Evolutionary conservation across 257 asterid genomes (phyloP), one percentile per base, ranked within the genome.

Genomic region (Solanum peruvianum): DNA sequence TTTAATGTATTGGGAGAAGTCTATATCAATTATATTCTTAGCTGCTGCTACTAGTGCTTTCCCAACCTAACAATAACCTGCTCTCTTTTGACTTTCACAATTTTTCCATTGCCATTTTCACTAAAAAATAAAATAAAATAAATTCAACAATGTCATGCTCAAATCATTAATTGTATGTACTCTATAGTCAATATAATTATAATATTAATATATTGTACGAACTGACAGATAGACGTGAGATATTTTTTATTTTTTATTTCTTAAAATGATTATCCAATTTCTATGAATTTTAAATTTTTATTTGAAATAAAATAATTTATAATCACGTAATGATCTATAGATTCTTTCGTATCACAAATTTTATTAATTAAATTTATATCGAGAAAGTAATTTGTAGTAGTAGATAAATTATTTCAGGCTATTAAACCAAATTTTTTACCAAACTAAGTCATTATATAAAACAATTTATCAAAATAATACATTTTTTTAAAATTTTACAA

Each of bases 11-110:
- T 4, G 72, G 71, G 49, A 56, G 89, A 49, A 37, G 83, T 87
- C 86, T 9, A 20, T 70, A 35, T 83, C 89, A 41, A 33, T 71
- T 70, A 69, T 37, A 87, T 58, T 72, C 70, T 39, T 71, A 39
- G 83, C 25, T 39, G 82, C 33, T 75, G 15, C 78, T 72, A 72
- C 29, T 80, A 27, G 69, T 80, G 87, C 87, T 52, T 83, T 87
- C 81, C 73, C 18, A 86, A 87, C 89, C 89, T 71, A 87, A 87
- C 85, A 87, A 47, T 16, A 87, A 87, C 89, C 89, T 87, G 85
- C 89, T 58, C 87, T 85, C 60, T 44, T 29, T 83, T 87, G 87
- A 87, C 89, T 71, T 39, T 33, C 67, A 83, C 42, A 49, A 49
- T 81, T 47, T 2, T 66, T 82, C 5, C 66, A 52, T 56, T 41